Base-by-base conservation (phyloP, 768 basidiomycete species). In the Pulveroboletus sp. region DNA sequence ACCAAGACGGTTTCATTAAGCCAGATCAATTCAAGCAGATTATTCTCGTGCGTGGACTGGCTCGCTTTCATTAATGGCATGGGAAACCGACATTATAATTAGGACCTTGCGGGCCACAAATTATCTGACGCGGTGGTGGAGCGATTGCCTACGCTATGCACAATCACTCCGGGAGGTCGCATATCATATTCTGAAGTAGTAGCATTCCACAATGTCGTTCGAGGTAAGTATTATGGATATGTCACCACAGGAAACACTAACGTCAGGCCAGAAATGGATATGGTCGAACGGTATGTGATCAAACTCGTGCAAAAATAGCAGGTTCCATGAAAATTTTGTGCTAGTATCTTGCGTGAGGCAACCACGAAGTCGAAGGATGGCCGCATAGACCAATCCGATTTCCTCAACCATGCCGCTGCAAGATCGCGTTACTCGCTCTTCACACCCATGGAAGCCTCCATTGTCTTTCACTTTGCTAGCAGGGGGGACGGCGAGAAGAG, bases 31-130 rank as follows among this genome's bases (percentile, higher is more conserved):
- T 98, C 72, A 93, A 96, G 67, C 82, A 81, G 55, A 98, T 98
- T 65, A 92, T 99, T 65, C 70, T 94, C 70, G 93, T 93, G 59
- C 58, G 87, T 47, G n/a, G 4, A 29, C 29, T 43, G 43, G 30
- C 26, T 29, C 16, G 9, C 16, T n/a, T n/a, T n/a, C n/a, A n/a
- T n/a, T 1, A 4, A 38, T 23, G 14, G 38, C 44, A 17, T 23
- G 19, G 4, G n/a, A 34, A 26, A 36, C 44, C 31, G 41, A 55
- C 43, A 17, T 31, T 22, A 14, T 32, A 20, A 34, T 26, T 58
- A 94, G 92, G 94, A 96, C 76, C 85, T 96, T 64, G 91, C 92
- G 55, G 91, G 94, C 5, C 96, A 99, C 72, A 99, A 99, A 73
- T 77, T 99, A 54, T 96, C 93, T 16, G 89, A 97, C 64, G 81